phyloP scores from a whole-genome alignment of 176 grass and related monocot species.

The Oryza punctata region DNA sequence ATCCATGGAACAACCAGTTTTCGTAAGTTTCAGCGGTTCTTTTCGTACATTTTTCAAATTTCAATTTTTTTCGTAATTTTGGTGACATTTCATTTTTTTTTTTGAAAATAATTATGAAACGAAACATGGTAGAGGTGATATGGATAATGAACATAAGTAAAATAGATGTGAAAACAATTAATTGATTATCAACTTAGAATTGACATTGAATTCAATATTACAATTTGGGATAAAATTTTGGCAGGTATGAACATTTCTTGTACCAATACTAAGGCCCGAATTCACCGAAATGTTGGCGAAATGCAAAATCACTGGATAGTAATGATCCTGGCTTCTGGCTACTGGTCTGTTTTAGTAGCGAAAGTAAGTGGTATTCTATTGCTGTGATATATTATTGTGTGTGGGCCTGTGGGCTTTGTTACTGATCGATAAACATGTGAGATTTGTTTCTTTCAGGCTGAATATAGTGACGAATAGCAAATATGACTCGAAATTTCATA shows the following conservation, averaged over 20 bases:
- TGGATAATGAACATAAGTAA: background rate
- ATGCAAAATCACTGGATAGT: background rate
- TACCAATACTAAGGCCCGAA: background rate
- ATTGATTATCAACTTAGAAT: background rate
- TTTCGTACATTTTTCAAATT: background rate
- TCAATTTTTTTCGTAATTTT: background rate
- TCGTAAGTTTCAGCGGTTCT: background rate
- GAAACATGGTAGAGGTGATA: background rate
- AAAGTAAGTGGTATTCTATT: background rate
- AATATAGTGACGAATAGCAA: background rate
- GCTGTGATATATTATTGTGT: background rate
- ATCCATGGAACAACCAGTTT: background rate
- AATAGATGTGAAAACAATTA: background rate
- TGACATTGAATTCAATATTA: background rate
- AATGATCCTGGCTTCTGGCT: background rate
- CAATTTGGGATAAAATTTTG: background rate
- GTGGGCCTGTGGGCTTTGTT: background rate
- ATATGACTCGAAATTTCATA: constrained; percentile 12
- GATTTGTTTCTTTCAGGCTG: background rate
- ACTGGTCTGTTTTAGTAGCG: too few species aligned
- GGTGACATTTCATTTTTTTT: background rate
- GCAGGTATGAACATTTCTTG: background rate
- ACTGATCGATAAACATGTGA: background rate
- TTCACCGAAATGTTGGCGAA: background rate
- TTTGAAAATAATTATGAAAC: background rate